phyloP scores from a whole-genome alignment of 169 alveolate species.

The Eimeria sp. region DNA sequence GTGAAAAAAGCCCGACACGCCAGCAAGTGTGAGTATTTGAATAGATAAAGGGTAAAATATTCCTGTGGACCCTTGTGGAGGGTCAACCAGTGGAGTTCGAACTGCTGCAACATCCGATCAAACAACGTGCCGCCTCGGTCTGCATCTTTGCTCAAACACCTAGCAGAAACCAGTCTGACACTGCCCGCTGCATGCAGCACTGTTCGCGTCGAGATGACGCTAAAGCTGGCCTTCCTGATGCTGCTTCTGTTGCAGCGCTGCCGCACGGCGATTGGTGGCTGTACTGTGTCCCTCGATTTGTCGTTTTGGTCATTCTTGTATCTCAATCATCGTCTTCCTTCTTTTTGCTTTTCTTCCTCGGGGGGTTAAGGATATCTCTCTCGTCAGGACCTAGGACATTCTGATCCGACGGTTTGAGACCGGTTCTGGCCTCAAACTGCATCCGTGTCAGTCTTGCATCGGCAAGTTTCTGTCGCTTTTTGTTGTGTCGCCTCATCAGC shows the following conservation, averaged over 20 bases:
- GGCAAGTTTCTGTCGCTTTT: constrained; percentile 18
- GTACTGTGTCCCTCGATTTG: not conserved
- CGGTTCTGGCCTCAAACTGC: constrained; percentile 59
- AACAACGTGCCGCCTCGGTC: not conserved
- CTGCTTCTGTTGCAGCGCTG: not conserved
- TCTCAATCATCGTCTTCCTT: constrained; percentile 5
- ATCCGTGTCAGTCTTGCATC: constrained; percentile 60
- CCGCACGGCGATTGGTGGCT: not conserved
- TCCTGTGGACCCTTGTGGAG: no score
- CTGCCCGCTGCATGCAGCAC: no score
- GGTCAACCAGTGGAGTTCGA: not conserved
- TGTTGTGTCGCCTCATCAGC: constrained; percentile 55
- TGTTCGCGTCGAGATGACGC: not conserved
- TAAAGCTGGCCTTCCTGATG: not conserved
- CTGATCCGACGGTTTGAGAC: constrained; percentile 51
- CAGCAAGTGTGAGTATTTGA: no score
- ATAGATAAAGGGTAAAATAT: no score
- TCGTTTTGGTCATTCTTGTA: not conserved
- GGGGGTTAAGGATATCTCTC: not conserved
- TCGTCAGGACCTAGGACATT: constrained; percentile 66
- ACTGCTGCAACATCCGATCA: not conserved
- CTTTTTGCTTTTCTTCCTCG: constrained; percentile 7
- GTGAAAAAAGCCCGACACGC: no score
- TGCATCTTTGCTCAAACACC: not conserved
- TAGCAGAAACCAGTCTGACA: not conserved